Evolutionary conservation across 169 alveolate genomes (phyloP), one percentile per base, ranked within the genome.

Genomic region (Eimeria acervulina): DNA sequence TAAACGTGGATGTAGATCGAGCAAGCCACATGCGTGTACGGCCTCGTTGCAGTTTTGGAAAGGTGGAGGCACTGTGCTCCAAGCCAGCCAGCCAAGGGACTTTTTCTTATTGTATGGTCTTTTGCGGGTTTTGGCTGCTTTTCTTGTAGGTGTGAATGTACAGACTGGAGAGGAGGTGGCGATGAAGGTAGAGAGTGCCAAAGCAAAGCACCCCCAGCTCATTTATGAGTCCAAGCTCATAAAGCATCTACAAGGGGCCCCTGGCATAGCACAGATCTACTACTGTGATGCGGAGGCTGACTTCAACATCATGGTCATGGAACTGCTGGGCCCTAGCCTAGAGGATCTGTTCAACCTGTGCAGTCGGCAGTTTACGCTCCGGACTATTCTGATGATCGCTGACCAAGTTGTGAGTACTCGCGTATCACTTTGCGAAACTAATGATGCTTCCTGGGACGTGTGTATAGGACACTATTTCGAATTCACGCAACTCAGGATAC

Each of bases 341-440:
- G 98, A 98, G 95, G 98, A 98, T 80, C 90, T 97, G 63, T 97
- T 97, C 97, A 96, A 95, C 96, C 98, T 98, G 81, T 99, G 99
- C 97, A 98, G 98, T 90, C 95, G 99, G 84, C 98, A 98, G 88
- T 98, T 99, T 95, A 96, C 99, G 80, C 96, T 99, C 83, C 99
- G 99, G 97, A 99, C 99, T 51, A 99, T 98, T 83, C 97, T 98
- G 66, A 98, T 98, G 99, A 97, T 99, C 40, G 99, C 99, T 26
- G 99, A 99, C 94, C 99, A 99, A 97, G 99, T 99, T 99, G 97
- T 98, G 74, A 81, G 97, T 33, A 55, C 21, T n/a, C 78, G 21
- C 55, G 33, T 31, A 21, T 26, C 36, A 1, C 51, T 72, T 72
- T 15, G 28, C 47, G 15, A 36, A 21, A 31, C 31, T 31, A 72